Evolutionary conservation across 768 basidiomycete species (phyloP).

Genomic region (Trametes cinnabarina): DNA sequence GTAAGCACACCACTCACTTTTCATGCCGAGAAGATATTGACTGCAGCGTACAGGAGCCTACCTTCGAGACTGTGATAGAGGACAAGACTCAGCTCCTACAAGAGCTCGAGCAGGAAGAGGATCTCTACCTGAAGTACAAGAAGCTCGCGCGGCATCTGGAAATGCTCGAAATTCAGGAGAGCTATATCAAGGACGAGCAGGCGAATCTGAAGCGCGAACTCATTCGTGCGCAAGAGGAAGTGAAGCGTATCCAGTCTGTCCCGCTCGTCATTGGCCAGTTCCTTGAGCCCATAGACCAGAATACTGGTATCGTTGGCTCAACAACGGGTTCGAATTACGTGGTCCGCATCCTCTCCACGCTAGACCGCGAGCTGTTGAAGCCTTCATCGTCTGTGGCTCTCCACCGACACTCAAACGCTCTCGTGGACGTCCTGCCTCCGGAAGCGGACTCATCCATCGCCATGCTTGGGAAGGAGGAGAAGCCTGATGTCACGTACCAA

Average conservation of each 20-base stretch:
- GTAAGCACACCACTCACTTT: slow-evolving; percentile 42
- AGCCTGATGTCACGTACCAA: slow-evolving; percentile 88
- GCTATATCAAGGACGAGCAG: slow-evolving; percentile 99
- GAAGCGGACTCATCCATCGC: slow-evolving; percentile 97
- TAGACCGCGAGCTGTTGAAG: slow-evolving; percentile 96
- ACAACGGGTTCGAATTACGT: slow-evolving; percentile 99
- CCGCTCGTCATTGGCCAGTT: slow-evolving; percentile 99
- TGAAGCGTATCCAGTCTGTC: slow-evolving; percentile 98
- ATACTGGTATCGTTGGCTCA: slow-evolving; percentile 94
- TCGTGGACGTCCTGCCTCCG: slow-evolving; percentile 97
- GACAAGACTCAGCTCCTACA: slow-evolving; percentile 88
- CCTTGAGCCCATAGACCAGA: slow-evolving; percentile 97
- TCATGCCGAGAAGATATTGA: not conserved
- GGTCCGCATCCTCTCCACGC: slow-evolving; percentile 92
- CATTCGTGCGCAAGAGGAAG: slow-evolving; percentile 98
- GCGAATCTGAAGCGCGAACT: slow-evolving; percentile 97
- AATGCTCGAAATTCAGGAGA: slow-evolving; percentile 91
- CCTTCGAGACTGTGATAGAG: slow-evolving; percentile 81
- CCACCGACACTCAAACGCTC: slow-evolving; percentile 96
- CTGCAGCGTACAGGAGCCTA: slow-evolving; percentile 64
- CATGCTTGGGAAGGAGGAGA: slow-evolving; percentile 93
- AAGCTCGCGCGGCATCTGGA: slow-evolving; percentile 92
- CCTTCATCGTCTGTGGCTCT: slow-evolving; percentile 97
- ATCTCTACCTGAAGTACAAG: slow-evolving; percentile 97
- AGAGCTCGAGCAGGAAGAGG: slow-evolving; percentile 77